Evolutionary conservation across 768 basidiomycete genomes (phyloP).

Genomic region (Chiua virens): DNA sequence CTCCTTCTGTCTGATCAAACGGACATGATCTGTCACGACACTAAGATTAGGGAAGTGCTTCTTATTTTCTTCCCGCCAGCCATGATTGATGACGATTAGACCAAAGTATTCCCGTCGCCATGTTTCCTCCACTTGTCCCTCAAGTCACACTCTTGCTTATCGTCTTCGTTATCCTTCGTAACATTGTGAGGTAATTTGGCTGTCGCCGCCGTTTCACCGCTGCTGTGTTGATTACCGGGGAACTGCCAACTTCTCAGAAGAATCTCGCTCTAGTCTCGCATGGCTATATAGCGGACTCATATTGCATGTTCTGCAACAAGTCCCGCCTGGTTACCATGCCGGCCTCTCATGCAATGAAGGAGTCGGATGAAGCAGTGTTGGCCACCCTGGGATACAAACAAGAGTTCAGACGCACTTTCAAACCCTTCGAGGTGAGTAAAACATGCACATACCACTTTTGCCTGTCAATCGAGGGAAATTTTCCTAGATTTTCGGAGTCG

Average conservation of each 20-base stretch:
- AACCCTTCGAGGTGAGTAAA: constrained; percentile 25
- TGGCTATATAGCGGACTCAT: no score
- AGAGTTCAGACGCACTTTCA: constrained; percentile 34
- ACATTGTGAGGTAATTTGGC: no score
- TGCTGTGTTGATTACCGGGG: no score
- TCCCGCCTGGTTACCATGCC: constrained; percentile 1
- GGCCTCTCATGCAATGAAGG: neutral
- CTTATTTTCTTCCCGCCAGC: constrained; percentile 24
- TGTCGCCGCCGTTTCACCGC: no score
- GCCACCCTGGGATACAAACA: constrained; percentile 34
- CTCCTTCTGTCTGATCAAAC: constrained; percentile 19
- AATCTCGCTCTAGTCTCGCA: no score
- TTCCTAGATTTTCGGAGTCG: constrained; percentile 62
- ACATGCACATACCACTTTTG: no score
- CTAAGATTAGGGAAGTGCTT: constrained; percentile 19
- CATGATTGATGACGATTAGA: constrained; percentile 23
- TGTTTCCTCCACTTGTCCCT: constrained; percentile 17
- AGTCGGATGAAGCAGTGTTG: constrained; percentile 28
- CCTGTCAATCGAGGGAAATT: neutral
- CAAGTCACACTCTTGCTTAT: no score
- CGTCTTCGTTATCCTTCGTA: no score
- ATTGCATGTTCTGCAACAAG: no score
- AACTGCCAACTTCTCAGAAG: no score
- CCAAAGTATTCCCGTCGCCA: constrained; percentile 10
- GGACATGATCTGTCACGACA: constrained; percentile 12